Evolutionary conservation across 106 monocot genomes (phyloP).

Genomic region (Dendrobium officinale): DNA sequence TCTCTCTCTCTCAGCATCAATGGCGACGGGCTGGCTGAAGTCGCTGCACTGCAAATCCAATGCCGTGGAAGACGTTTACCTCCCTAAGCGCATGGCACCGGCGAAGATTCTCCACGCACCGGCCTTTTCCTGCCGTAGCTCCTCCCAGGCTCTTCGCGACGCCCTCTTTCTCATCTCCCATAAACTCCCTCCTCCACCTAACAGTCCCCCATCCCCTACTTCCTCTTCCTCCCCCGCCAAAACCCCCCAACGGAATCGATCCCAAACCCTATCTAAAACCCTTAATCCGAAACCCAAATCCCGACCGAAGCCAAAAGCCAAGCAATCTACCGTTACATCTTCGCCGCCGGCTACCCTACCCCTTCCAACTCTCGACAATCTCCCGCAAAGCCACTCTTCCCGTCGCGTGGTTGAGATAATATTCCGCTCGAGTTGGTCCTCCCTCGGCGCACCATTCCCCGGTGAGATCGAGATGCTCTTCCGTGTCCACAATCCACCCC

Average conservation of each 20-base stretch:
- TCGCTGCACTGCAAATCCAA: slow-evolving; percentile 49
- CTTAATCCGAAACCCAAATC: not conserved
- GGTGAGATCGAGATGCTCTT: slow-evolving; percentile 70
- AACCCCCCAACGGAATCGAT: slow-evolving; percentile 3
- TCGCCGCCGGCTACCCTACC: slow-evolving; percentile 6
- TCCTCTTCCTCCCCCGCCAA: slow-evolving; percentile 11
- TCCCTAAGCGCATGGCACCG: not conserved
- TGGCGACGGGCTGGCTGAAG: slow-evolving; percentile 37
- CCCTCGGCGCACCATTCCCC: slow-evolving; percentile 20
- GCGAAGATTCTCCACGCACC: too few species aligned
- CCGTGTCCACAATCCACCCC: slow-evolving; percentile 65
- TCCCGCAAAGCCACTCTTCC: slow-evolving; percentile 56
- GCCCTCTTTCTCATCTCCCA: slow-evolving; percentile 9
- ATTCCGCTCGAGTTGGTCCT: slow-evolving; percentile 67
- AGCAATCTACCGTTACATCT: too few species aligned
- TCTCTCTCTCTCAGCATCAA: slow-evolving; percentile 1
- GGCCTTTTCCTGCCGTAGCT: slow-evolving; percentile 15
- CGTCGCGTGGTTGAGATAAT: slow-evolving; percentile 75
- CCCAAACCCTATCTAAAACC: not conserved
- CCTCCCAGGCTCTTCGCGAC: slow-evolving; percentile 25
- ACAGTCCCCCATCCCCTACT: too few species aligned
- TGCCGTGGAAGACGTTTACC: slow-evolving; percentile 37
- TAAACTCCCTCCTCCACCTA: too few species aligned
- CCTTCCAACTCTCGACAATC: slow-evolving; percentile 36
- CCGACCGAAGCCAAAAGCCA: not conserved